Base-by-base conservation (phyloP, 2,329 filamentous ascomycete genomes). In the Cladophialophora psammophila region DNA sequence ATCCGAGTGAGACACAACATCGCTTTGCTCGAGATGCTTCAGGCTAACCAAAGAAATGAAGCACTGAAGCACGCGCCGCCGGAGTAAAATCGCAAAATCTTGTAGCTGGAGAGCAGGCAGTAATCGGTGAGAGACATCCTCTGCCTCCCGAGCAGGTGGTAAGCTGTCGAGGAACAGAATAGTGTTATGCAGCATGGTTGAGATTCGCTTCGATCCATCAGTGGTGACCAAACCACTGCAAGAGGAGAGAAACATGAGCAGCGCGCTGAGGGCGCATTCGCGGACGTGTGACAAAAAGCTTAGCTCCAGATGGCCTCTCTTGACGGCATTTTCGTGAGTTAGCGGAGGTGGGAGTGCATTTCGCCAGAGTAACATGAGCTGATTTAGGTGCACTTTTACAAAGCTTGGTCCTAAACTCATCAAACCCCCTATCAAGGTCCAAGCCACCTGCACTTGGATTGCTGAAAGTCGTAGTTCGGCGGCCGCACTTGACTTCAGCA, bases 331-430 rank as follows among this genome's bases (percentile, higher is more conserved):
- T 72, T 98, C 94, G 77, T 93, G 96, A 38, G 93, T 90, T n/a
- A 98, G 80, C 5, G 96, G 94, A 75, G 96, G 97, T 0, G 96
- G 94, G 10, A 99, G 84, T 0, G 95, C 94, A 78, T 98, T 99
- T 79, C 97, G 97, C 95, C 95, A 99, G 6, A 99, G 83, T 8
- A 99, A 82, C 64, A 99, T 88, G 26, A 99, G 84, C 76, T 99
- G 95, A 2, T 94, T 94, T 7, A 99, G 85, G 79, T 99, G 95
- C 31, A 98, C 98, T 80, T 99, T 99, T 78, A 98, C 94, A 78
- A 99, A 99, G 78, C 97, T 98, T 3, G 95, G 94, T 0, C 95
- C 95, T 0, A 99, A 85, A 0, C 94, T 93, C 94, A 98, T 98
- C 63, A 99, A 82, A 0, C 96, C 95, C 42, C 96, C 95, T 55